phyloP scores from a whole-genome alignment of 768 basidiomycete species.

The Suillus bovinus region DNA sequence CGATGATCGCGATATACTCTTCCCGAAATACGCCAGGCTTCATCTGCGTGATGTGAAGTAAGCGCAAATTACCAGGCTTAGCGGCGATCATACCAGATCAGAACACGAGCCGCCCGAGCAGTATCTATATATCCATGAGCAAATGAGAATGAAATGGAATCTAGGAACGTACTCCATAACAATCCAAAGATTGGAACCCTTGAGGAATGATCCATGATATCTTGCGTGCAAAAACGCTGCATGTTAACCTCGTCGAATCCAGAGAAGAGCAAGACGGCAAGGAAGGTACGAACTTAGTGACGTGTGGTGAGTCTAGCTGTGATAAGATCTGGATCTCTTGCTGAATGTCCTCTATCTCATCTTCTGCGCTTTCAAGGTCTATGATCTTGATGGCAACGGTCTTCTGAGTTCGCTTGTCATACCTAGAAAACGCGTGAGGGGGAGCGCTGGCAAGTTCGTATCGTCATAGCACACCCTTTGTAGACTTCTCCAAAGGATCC shows the following conservation, averaged over 20 bases:
- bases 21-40: conserved; percentile 97
- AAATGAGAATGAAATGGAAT: conserved; percentile 15
- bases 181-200: conserved; percentile 97
- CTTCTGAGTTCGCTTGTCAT: conserved; percentile 92
- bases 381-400: conserved; percentile 99
- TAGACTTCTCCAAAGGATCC: conserved; percentile 99
- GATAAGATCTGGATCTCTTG: conserved; percentile 98
- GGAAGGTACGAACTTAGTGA: conserved; percentile 77
- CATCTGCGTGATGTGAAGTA: conserved; percentile 59
- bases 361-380: conserved; percentile 97
- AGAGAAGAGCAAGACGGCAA: conserved; percentile 17
- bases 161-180: conserved; percentile 82
- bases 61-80: conserved; percentile 1
- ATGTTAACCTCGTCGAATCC: conserved; percentile 37
- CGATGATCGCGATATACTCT: conserved; percentile 98
- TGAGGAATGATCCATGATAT: conserved; percentile 95
- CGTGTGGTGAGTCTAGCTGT: conserved; percentile 93
- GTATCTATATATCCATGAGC: conserved; percentile 53
- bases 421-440: conserved; percentile 47
- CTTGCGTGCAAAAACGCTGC: conserved; percentile 39
- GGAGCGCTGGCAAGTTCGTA: neutral
- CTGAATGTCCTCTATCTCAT: conserved; percentile 99
- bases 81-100: conserved; percentile 68
- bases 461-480: conserved; percentile 69
- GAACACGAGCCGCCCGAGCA: conserved; percentile 98